Percentiles rank a stretch among this genome's conserved stretches.
These are phyloP conservation scores for Toxoplasma gondii DNA, from an alignment of 169 alveolate species.

Conservation along the genomic window DNA sequence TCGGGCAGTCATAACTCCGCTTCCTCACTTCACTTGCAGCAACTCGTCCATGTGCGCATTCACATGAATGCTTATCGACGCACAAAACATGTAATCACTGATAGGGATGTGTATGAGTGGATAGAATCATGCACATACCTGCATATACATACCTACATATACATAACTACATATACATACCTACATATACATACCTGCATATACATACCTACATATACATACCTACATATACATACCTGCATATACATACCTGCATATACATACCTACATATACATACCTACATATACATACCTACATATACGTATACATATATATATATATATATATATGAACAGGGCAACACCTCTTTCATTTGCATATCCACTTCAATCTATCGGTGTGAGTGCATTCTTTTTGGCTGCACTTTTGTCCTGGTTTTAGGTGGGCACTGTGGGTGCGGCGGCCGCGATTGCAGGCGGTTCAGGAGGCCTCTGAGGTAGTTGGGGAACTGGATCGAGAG, in stretches of 20 bases:
- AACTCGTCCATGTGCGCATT: too few relatives aligned
- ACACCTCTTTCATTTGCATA: too few relatives aligned
- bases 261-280: not conserved
- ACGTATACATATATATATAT: not conserved
- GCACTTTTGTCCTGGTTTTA: not conserved
- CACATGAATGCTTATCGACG: too few relatives aligned
- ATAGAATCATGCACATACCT: too few relatives aligned
- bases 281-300: not conserved
- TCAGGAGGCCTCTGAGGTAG: not conserved
- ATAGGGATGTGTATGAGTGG: too few relatives aligned
- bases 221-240: not conserved
- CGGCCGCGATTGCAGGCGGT: conserved; percentile 18
- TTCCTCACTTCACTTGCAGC: too few relatives aligned
- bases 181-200: not conserved
- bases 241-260: not conserved
- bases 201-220: not conserved
- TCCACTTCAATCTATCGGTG: too few relatives aligned
- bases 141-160: not conserved
- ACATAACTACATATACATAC: not conserved
- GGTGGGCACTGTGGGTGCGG: conserved; percentile 62
- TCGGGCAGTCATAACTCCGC: too few relatives aligned
- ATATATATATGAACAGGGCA: too few relatives aligned
- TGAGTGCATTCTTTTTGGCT: not conserved
- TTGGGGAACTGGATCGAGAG: conserved; percentile 1
- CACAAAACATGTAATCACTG: too few relatives aligned